A percentile compares a stretch with the other conserved stretches of the same genome.
phyloP scores from a whole-genome alignment of 2,329 filamentous ascomycete species.

The Rutstroemia sp. region DNA sequence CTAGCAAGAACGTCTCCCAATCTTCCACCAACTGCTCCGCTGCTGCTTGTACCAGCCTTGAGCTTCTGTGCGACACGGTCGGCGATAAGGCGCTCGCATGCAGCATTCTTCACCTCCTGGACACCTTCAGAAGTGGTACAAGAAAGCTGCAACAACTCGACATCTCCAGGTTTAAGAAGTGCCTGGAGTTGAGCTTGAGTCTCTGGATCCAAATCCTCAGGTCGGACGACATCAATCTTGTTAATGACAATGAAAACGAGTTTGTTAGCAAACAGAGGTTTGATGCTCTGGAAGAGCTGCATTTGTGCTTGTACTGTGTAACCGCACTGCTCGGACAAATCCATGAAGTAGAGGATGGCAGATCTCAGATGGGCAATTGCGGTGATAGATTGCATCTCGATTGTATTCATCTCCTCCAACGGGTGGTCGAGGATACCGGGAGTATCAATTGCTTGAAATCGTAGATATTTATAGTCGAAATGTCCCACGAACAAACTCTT shows the following conservation, averaged over 20 bases:
- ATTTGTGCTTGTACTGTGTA: constrained; percentile 92
- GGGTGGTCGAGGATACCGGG: constrained; percentile 98
- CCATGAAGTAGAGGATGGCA: constrained; percentile 97
- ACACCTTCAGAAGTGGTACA: constrained; percentile 94
- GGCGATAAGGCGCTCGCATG: constrained; percentile 86
- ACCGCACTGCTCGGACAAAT: constrained; percentile 92
- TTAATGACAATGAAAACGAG: constrained; percentile 95
- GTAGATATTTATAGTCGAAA: constrained; percentile 92
- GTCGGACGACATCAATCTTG: constrained; percentile 90
- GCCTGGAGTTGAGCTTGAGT: constrained; percentile 70
- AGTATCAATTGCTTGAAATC: constrained; percentile 91
- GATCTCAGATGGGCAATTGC: constrained; percentile 95
- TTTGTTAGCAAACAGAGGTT: constrained; percentile 95
- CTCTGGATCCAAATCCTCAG: constrained; percentile 77
- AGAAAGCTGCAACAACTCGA: constrained; percentile 87
- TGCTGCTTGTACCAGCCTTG: constrained; percentile 76
- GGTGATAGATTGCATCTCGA: constrained; percentile 98
- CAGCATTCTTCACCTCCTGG: constrained; percentile 89
- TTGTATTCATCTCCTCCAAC: constrained; percentile 98
- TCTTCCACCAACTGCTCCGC: constrained; percentile 69
- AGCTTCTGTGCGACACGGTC: constrained; percentile 93
- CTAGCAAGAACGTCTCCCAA: constrained; percentile 85
- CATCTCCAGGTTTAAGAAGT: constrained; percentile 78
- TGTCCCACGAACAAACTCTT: constrained; percentile 97
- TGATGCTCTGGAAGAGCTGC: constrained; percentile 91